Base-by-base conservation (phyloP, 2,329 filamentous ascomycete species). In the Hymenoscyphus infarciens region DNA sequence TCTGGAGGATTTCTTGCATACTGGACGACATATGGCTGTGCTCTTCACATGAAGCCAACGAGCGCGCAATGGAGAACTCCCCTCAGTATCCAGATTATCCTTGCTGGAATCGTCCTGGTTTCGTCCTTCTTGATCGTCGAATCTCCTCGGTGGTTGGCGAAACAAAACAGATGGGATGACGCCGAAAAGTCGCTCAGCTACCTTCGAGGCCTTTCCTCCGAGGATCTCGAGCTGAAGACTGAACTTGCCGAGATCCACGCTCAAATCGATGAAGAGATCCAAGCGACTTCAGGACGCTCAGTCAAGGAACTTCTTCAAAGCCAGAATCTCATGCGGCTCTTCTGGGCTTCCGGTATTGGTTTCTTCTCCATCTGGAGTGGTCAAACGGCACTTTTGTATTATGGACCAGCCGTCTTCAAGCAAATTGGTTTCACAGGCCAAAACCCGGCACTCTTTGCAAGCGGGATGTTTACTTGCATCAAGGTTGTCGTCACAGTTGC, bases 81-180 rank as follows among this genome's bases (percentile, higher is more conserved):
- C 86, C 87, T 1, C 27, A 55, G 45, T 19, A 27, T 60, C 42
- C 58, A 60, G 25, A 38, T 60, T 13, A 38, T 60, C 5, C 58
- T 55, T 15, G 58, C 45, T 25, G 31, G 38, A 22, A 53, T 60
- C 31, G 31, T 60, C 19, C 65, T 56, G 73, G 79, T 22, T 82
- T 80, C 80, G 69, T 82, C 2, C 11, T 54, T 60, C 31, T 19
- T 60, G 19, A 53, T 60, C 15, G n/a, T 38, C 15, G 58, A 60
- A 79, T 79, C 1, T 31, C 57, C 57, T 52, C 25, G 57, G 19
- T 59, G 57, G 57, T 19, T 59, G 39, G 57, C 76, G 77, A 65
- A 0, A 88, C 88, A 0, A 85, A 88, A 22, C 91, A 65, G 81
- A 77, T 11, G 69, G 79, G 64, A 72, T 77, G 62, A 78, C 78